Evolutionary conservation across 345 rosid species (phyloP), one percentile per base, ranked within the genome.

Genomic region (Rhodamnia rubescens): DNA sequence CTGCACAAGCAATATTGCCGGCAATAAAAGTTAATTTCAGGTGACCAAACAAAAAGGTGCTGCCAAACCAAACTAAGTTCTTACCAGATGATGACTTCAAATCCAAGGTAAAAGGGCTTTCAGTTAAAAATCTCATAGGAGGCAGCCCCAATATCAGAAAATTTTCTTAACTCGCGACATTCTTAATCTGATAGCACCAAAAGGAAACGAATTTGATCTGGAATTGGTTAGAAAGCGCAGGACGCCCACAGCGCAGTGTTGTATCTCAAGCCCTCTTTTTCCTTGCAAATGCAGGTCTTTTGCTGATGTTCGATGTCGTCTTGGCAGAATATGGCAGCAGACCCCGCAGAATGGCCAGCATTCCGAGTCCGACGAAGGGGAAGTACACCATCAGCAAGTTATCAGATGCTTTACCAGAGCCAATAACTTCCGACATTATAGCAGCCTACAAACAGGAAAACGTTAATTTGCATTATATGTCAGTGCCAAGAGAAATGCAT

Each of bases 401-500:
- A 50, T 94, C 91, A 4, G 97, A 90, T 9, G 94, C 94, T 86
- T 85, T 93, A 78, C 92, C 88, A 0, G 94, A 95, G 51, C 95
- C 89, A n/a, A 81, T 11, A 85, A 95, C 75, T 82, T 97, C 98
- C 57, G 92, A 91, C 40, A 94, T 55, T 54, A 94, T 86, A 29
- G 97, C 95, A 59, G 87, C 88, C 98, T 95, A 90, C 36, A 56
- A 40, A 53, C 40, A 27, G 40, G 40, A 29, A 16, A 82, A 53
- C 21, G 11, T 26, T 52, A 6, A 26, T 49, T 16, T 69, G 21
- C 74, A 61, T 7, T 53, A 18, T 40, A 21, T 32, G 32, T 40
- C 20, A 50, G 56, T 44, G 40, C 74, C 40, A 27, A 82, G 59
- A 53, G 36, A n/a, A 29, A 27, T 82, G 53, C 20, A 81, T 13